phyloP scores from a whole-genome alignment of 192 early-diverging fungal species.

The Rhizophagus clarus region DNA sequence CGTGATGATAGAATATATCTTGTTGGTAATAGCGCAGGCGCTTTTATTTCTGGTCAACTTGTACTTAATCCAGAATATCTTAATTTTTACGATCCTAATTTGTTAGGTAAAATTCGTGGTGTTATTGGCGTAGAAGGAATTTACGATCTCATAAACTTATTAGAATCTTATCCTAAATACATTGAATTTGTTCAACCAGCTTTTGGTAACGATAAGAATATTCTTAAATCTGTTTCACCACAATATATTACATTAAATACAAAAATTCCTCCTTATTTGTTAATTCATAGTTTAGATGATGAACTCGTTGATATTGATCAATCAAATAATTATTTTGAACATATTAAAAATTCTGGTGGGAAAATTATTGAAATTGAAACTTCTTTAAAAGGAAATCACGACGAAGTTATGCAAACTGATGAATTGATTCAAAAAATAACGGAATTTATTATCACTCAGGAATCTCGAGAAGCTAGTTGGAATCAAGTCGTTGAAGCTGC shows the following conservation, averaged over 20 bases:
- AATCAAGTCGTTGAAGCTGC: background rate
- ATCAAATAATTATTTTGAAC: constrained; percentile 43
- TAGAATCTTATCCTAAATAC: constrained; percentile 68
- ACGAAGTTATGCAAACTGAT: constrained; percentile 37
- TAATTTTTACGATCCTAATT: constrained; percentile 23
- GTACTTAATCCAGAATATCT: constrained; percentile 51
- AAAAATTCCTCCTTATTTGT: constrained; percentile 49
- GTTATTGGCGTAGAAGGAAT: constrained; percentile 82
- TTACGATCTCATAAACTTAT: constrained; percentile 73
- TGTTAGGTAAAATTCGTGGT: constrained; percentile 49
- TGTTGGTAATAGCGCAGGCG: constrained; percentile 81
- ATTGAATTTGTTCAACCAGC: constrained; percentile 71
- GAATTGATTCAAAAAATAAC: constrained; percentile 36
- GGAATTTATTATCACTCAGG: constrained; percentile 35
- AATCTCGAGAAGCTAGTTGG: background rate
- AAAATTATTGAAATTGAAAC: constrained; percentile 24
- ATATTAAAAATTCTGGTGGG: constrained; percentile 37
- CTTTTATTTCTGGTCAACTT: constrained; percentile 66
- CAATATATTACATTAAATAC: constrained; percentile 27
- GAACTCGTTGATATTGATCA: constrained; percentile 68
- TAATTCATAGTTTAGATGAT: constrained; percentile 71
- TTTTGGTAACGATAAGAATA: constrained; percentile 56
- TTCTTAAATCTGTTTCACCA: constrained; percentile 52
- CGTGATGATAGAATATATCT: constrained; percentile 50
- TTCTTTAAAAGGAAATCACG: constrained; percentile 40